Evolutionary conservation across 495 filamentous ascomycete species (phyloP).

Genomic region (Terfezia claveryi): DNA sequence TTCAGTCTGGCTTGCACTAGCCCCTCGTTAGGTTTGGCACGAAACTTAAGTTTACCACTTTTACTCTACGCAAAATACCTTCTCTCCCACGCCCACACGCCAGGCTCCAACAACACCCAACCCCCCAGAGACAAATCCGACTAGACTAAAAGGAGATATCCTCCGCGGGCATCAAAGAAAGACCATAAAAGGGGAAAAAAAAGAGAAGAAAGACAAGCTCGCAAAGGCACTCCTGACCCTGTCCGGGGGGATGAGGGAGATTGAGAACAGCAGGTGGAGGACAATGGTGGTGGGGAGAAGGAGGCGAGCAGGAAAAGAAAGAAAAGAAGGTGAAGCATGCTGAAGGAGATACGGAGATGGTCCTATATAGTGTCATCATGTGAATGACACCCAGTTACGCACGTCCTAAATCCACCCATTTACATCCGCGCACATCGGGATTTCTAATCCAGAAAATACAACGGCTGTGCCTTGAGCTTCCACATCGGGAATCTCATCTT

Average conservation of each 20-base stretch:
- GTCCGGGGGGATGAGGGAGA: slow-evolving; percentile 3
- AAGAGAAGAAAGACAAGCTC: slow-evolving; percentile 5
- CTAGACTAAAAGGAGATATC: background rate
- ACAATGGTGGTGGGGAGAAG: slow-evolving; percentile 4
- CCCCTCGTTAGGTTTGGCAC: too few species aligned
- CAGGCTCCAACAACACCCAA: background rate
- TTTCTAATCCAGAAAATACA: too few species aligned
- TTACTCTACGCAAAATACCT: too few species aligned
- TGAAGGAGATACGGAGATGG: slow-evolving; percentile 1
- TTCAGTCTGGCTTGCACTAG: too few species aligned
- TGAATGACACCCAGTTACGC: too few species aligned
- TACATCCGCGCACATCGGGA: too few species aligned
- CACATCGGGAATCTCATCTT: too few species aligned
- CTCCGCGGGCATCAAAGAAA: background rate
- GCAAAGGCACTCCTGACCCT: background rate
- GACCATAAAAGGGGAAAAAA: slow-evolving; percentile 2
- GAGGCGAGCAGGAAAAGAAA: slow-evolving; percentile 2
- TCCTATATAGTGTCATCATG: too few species aligned
- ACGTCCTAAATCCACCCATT: too few species aligned
- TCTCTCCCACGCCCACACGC: too few species aligned
- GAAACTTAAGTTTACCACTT: too few species aligned
- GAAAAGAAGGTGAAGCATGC: slow-evolving; percentile 3
- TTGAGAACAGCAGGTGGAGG: slow-evolving; percentile 9
- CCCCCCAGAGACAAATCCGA: background rate
- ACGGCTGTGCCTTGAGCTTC: too few species aligned